A percentile compares a stretch with the other conserved stretches of the same genome.
These are phyloP conservation scores for Rhododendron vialii DNA, from an alignment of 148 eudicot species.

Conservation along the genomic window DNA sequence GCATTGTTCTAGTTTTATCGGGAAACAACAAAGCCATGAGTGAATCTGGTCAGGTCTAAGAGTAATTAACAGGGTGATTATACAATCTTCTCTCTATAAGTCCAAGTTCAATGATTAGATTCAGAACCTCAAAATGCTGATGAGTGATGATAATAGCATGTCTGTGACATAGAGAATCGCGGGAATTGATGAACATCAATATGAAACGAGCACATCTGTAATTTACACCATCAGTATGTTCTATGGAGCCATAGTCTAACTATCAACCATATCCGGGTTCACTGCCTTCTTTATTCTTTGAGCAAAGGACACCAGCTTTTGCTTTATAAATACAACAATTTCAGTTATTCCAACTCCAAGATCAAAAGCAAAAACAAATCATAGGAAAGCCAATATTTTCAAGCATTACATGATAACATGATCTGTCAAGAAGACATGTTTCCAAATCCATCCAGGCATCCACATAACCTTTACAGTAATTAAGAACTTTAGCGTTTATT, in stretches of 20 bases:
- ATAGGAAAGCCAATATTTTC: neutral
- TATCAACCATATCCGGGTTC: neutral
- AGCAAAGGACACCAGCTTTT: neutral
- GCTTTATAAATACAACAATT: neutral
- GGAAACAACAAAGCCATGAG: neutral
- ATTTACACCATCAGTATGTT: neutral
- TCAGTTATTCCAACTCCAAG: neutral
- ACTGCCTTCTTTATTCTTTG: neutral
- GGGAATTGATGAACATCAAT: neutral
- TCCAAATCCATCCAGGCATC: neutral
- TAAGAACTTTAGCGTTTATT: neutral
- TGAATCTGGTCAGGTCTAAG: neutral
- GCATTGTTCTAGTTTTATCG: neutral
- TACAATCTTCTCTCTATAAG: neutral
- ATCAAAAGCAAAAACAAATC: neutral
- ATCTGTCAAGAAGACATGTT: neutral
- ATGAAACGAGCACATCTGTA: neutral
- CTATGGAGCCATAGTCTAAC: neutral
- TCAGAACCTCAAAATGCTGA: neutral
- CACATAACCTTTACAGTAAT: neutral
- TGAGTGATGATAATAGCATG: neutral
- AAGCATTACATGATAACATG: neutral
- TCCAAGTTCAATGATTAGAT: neutral
- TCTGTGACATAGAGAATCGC: neutral
- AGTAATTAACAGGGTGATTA: neutral